A percentile compares a stretch with the other conserved stretches of the same genome.
Evolutionary conservation across 2,329 filamentous ascomycete genomes (phyloP).

Genomic region (Cercospora sp.): DNA sequence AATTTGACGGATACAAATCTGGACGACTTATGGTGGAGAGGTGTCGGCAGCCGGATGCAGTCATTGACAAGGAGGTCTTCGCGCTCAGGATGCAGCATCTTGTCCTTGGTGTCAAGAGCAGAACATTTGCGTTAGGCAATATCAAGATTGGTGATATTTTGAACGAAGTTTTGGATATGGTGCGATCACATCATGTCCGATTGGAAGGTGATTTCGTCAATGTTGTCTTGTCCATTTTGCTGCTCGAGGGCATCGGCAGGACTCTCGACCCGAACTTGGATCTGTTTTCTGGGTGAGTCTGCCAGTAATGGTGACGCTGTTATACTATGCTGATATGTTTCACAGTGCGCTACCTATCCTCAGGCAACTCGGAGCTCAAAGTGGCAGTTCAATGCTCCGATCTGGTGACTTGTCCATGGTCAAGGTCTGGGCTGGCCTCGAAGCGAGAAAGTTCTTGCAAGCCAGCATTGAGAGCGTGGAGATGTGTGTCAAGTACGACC

Average conservation of each 20-base stretch:
- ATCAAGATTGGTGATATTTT: slow-evolving; percentile 96
- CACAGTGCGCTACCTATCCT: slow-evolving; percentile 82
- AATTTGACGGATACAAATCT: slow-evolving; percentile 95
- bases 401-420: slow-evolving; percentile 66
- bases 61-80: slow-evolving; percentile 86
- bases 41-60: slow-evolving; percentile 86
- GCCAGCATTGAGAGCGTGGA: slow-evolving; percentile 88
- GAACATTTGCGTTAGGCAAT: slow-evolving; percentile 86
- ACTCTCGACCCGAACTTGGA: slow-evolving; percentile 84
- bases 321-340: neutral
- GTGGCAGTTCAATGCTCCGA: slow-evolving; percentile 58
- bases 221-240: slow-evolving; percentile 89
- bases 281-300: slow-evolving; percentile 68
- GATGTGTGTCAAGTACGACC: slow-evolving; percentile 85
- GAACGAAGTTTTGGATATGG: slow-evolving; percentile 87
- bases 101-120: slow-evolving; percentile 83
- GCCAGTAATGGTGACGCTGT: neutral
- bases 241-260: slow-evolving; percentile 91
- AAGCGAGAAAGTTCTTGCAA: slow-evolving; percentile 85
- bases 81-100: slow-evolving; percentile 96
- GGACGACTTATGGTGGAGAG: slow-evolving; percentile 95
- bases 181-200: slow-evolving; percentile 85
- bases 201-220: slow-evolving; percentile 98
- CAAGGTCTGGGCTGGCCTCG: slow-evolving; percentile 85
- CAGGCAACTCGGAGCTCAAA: slow-evolving; percentile 78